Conservation (phyloP, 169 alveolate genomes). For the Plasmodium fragile region DNA sequence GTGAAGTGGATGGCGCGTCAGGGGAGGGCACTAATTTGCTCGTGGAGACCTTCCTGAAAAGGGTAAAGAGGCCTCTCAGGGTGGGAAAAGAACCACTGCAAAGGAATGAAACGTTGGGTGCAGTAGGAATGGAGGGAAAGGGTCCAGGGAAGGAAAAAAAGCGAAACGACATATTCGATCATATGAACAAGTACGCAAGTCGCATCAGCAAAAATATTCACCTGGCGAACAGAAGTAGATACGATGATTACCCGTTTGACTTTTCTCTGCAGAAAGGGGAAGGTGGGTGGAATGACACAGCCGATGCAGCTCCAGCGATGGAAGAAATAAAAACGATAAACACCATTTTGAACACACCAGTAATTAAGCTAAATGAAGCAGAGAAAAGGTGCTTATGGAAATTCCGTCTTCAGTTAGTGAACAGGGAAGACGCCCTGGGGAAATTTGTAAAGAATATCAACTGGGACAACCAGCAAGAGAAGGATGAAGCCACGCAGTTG, state of each 20-base stretch:
- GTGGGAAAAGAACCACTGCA: too few species aligned
- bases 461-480: slow-evolving; percentile 65
- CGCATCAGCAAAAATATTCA: slow-evolving; percentile 48
- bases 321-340: slow-evolving; percentile 52
- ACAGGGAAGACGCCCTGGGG: slow-evolving; percentile 70
- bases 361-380: slow-evolving; percentile 57
- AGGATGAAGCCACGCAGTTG: slow-evolving; percentile 48
- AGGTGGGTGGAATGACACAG: neutral
- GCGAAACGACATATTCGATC: slow-evolving; percentile 56
- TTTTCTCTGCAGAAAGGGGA: slow-evolving; percentile 13
- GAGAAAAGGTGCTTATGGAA: slow-evolving; percentile 78
- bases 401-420: slow-evolving; percentile 68
- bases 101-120: neutral
- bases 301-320: slow-evolving; percentile 24
- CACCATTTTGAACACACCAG: slow-evolving; percentile 20
- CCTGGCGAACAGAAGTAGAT: slow-evolving; percentile 32
- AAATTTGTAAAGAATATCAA: slow-evolving; percentile 78
- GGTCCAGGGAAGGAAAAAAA: neutral
- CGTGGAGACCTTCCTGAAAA: neutral
- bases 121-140: neutral
- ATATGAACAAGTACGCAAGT: slow-evolving; percentile 27
- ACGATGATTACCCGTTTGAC: slow-evolving; percentile 73
- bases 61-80: neutral
- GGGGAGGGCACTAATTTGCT: neutral
- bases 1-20: neutral